A percentile compares a stretch with the other conserved stretches of the same genome.
Evolutionary conservation across 805 yeast genomes (phyloP).

Genomic region (Ascoidea asiatica): DNA sequence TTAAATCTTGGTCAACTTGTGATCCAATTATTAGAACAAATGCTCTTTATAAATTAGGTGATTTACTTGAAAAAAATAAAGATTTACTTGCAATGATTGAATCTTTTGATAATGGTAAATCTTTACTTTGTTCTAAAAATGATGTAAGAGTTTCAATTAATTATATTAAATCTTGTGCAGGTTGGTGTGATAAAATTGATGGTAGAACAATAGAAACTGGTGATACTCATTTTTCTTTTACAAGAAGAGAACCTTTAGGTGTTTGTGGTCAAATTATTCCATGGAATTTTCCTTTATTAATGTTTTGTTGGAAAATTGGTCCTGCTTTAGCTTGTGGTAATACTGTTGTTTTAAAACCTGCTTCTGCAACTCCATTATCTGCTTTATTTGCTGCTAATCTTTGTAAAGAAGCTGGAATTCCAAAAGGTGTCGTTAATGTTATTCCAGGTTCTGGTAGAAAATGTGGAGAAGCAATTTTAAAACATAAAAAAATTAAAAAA

Average conservation of each 20-base stretch:
- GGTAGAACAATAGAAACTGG: constrained; percentile 39
- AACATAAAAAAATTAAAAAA: constrained; percentile 45
- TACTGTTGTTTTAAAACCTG: constrained; percentile 48
- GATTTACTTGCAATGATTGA: constrained; percentile 37
- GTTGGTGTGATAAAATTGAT: constrained; percentile 37
- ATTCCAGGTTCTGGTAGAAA: constrained; percentile 49
- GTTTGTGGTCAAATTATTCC: constrained; percentile 63
- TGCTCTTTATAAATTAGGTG: constrained; percentile 32
- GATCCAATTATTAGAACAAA: constrained; percentile 31
- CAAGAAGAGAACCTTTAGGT: constrained; percentile 53
- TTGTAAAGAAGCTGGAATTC: constrained; percentile 45
- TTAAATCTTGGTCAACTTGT: constrained; percentile 33
- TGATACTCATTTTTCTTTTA: constrained; percentile 34
- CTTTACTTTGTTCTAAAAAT: constrained; percentile 31
- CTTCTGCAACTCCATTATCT: constrained; percentile 54
- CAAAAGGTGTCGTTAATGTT: constrained; percentile 51
- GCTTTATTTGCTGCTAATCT: constrained; percentile 44
- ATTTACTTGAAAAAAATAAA: constrained; percentile 31
- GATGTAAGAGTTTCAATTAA: constrained; percentile 33
- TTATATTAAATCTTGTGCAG: constrained; percentile 38
- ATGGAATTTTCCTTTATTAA: constrained; percentile 61
- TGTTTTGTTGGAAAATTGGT: constrained; percentile 57
- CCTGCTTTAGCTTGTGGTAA: constrained; percentile 60
- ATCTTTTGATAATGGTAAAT: constrained; percentile 40
- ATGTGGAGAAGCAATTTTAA: constrained; percentile 45